Percentiles rank a stretch among this genome's conserved stretches.
phyloP scores from a whole-genome alignment of 2,329 filamentous ascomycete genomes.

The Exophiala spinifera region DNA sequence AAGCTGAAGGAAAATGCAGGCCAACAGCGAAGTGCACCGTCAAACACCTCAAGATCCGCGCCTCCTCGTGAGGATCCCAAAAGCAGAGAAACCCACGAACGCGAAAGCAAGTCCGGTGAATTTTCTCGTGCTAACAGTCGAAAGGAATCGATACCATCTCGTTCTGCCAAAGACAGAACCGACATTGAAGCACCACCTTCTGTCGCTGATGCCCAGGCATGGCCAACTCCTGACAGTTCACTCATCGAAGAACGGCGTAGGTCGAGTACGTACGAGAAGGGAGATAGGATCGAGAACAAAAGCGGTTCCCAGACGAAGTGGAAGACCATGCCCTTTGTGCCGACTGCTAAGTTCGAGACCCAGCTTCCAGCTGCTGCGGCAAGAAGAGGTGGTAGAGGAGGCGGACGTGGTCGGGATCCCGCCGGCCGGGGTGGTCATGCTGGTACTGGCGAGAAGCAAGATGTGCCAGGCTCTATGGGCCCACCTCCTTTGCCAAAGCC shows the following conservation, averaged over 20 bases:
- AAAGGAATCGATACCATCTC: conserved; percentile 15
- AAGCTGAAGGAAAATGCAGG: conserved; percentile 43
- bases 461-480: conserved; percentile 25
- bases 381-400: conserved; percentile 54
- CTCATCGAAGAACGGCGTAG: conserved; percentile 76
- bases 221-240: conserved; percentile 85
- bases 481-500: conserved; percentile 28
- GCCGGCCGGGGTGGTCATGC: conserved; percentile 46
- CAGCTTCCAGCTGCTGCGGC: conserved; percentile 54
- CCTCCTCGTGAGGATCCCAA: conserved; percentile 35
- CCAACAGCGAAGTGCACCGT: conserved; percentile 28
- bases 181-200: conserved; percentile 54
- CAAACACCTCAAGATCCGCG: conserved; percentile 25
- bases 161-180: conserved; percentile 27
- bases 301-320: conserved; percentile 65
- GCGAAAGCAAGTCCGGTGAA: conserved; percentile 12
- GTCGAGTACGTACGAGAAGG: conserved; percentile 55
- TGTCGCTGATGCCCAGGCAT: conserved; percentile 72
- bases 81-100: conserved; percentile 16
- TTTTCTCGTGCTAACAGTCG: conserved; percentile 6
- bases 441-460: conserved; percentile 36
- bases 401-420: conserved; percentile 54
- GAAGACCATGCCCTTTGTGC: conserved; percentile 78
- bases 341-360: conserved; percentile 82
- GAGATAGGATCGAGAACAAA: conserved; percentile 54